Conservation (phyloP, 257 asterid genomes). For the Parsonsia alboflavescens region DNA sequence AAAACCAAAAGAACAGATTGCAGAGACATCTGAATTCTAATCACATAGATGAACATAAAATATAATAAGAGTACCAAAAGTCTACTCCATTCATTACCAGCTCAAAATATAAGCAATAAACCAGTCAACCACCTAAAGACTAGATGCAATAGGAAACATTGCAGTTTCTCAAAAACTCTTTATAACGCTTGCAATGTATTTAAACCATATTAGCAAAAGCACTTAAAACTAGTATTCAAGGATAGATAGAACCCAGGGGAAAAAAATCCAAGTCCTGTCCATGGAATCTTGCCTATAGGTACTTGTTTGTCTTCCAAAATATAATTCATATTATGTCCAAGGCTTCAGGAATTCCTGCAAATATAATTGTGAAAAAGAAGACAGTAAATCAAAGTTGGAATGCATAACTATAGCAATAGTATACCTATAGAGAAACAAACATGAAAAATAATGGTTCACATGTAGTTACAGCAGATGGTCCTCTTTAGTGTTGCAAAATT, state of each 20-base stretch:
- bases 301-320: constrained; percentile 2
- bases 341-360: constrained; percentile 32
- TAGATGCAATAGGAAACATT: not conserved
- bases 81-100: not conserved
- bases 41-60: not conserved
- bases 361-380: not conserved
- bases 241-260: constrained; percentile 10
- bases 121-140: not conserved
- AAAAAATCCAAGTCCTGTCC: constrained; percentile 29
- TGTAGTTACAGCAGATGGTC: not conserved
- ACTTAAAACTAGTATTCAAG: not conserved
- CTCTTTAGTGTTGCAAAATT: not conserved
- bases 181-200: not conserved
- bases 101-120: not conserved
- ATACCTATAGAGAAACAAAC: not conserved
- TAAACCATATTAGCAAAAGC: not conserved
- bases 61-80: not conserved
- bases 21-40: not conserved
- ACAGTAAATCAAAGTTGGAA: not conserved
- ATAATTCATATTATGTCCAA: constrained; percentile 18
- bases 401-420: not conserved
- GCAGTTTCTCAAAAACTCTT: not conserved
- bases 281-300: constrained; percentile 10
- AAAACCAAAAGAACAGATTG: too few relatives aligned
- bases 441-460: not conserved